Conservation (phyloP, 768 basidiomycete genomes). For the Russula dissimulans region DNA sequence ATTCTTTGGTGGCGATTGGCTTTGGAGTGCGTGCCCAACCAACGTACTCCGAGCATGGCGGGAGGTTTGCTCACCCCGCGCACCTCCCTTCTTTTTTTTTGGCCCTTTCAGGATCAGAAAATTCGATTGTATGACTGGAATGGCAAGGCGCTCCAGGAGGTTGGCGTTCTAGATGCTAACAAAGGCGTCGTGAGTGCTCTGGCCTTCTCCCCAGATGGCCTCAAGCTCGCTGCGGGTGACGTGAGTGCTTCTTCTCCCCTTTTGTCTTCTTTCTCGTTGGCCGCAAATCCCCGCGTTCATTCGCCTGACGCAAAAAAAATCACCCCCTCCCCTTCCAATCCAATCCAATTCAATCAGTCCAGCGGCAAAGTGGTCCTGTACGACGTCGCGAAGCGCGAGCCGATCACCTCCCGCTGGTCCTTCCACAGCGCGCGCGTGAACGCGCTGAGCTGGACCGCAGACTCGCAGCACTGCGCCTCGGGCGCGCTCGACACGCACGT, state of each 20-base stretch:
- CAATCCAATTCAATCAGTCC: conserved; percentile 53
- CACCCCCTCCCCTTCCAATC: too few species aligned
- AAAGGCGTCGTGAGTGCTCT: conserved; percentile 63
- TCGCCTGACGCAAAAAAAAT: too few species aligned
- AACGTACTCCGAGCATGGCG: conserved; percentile 10
- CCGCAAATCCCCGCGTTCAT: neutral
- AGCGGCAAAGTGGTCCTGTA: conserved; percentile 75
- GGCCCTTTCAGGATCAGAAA: conserved; percentile 52
- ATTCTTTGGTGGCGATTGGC: conserved; percentile 56
- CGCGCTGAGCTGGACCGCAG: conserved; percentile 66
- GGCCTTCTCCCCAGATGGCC: conserved; percentile 73
- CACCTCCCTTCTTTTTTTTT: neutral
- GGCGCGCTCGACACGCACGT: conserved; percentile 91
- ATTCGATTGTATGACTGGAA: conserved; percentile 68
- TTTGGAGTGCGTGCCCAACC: conserved; percentile 46
- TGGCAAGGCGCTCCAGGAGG: conserved; percentile 50
- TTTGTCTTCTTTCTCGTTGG: neutral
- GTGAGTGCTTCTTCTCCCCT: conserved; percentile 37
- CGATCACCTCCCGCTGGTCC: conserved; percentile 73
- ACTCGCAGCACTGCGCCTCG: conserved; percentile 71
- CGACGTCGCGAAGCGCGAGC: conserved; percentile 58
- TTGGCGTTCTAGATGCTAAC: conserved; percentile 52
- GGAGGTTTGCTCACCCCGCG: conserved; percentile 5
- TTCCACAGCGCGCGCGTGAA: conserved; percentile 78
- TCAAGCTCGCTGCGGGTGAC: conserved; percentile 73